phyloP scores from a whole-genome alignment of 768 basidiomycete species.

The Russula virescens region DNA sequence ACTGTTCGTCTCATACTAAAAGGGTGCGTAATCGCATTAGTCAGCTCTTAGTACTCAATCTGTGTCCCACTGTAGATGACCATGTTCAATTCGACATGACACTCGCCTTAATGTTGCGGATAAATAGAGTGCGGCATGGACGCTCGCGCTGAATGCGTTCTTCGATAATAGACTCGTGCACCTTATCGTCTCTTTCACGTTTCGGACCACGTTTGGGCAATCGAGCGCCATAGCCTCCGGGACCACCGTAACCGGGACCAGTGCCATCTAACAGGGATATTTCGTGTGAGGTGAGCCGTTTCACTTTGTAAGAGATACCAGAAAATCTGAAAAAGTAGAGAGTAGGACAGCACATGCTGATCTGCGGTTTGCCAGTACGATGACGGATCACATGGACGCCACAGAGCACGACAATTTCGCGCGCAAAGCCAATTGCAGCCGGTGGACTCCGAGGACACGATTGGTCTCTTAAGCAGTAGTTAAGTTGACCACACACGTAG shows the following conservation, averaged over 20 bases:
- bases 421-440: constrained; percentile 9
- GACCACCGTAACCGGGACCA: constrained; percentile 52
- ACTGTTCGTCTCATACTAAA: constrained; percentile 84
- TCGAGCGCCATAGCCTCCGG: constrained; percentile 36
- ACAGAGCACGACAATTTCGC: constrained; percentile 3
- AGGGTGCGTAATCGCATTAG: constrained; percentile 12
- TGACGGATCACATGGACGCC: constrained; percentile 7
- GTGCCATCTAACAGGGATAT: constrained; percentile 54
- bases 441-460: background rate
- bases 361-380: background rate
- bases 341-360: background rate
- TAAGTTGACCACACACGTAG: constrained; percentile 13
- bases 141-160: constrained; percentile 91
- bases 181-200: constrained; percentile 82
- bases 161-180: constrained; percentile 88
- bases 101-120: constrained; percentile 97
- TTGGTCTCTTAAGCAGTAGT: constrained; percentile 16
- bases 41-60: constrained; percentile 11
- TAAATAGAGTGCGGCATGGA: constrained; percentile 93
- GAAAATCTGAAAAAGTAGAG: constrained; percentile 16
- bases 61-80: constrained; percentile 1
- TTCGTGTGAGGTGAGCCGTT: constrained; percentile 24
- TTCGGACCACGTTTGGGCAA: constrained; percentile 45
- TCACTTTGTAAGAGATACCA: constrained; percentile 15
- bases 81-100: constrained; percentile 10